A percentile compares a stretch with the other conserved stretches of the same genome.
phyloP scores from a whole-genome alignment of 1,139 yeast genomes.

The Pichia sp. region DNA sequence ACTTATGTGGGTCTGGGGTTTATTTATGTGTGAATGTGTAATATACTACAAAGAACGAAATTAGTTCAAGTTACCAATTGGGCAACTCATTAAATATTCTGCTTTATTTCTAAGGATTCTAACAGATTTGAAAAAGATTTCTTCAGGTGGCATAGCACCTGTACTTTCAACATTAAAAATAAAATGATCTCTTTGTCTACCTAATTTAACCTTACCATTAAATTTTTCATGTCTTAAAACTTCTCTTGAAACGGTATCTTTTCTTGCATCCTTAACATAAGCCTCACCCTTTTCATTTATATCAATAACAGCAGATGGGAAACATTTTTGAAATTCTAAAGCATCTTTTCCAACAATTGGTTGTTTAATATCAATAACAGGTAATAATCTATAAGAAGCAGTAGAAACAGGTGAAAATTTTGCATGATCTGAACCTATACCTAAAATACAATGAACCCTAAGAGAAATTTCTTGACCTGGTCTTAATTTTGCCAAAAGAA shows the following conservation, averaged over 20 bases:
- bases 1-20: no score
- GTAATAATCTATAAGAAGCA: constrained; percentile 92
- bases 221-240: constrained; percentile 91
- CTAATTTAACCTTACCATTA: constrained; percentile 80
- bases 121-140: constrained; percentile 85
- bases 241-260: constrained; percentile 94
- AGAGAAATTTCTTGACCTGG: constrained; percentile 96
- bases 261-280: constrained; percentile 77
- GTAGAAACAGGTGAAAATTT: constrained; percentile 96
- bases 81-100: constrained; percentile 70
- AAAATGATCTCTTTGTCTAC: constrained; percentile 87
- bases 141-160: constrained; percentile 96
- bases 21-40: no score
- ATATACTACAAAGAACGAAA: no score
- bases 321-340: constrained; percentile 73
- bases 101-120: constrained; percentile 83
- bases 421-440: constrained; percentile 93
- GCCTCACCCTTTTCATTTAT: constrained; percentile 68
- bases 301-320: constrained; percentile 89
- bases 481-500: constrained; percentile 82
- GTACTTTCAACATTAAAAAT: constrained; percentile 91
- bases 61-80: constrained; percentile 49
- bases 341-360: constrained; percentile 80
- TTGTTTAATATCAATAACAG: constrained; percentile 71
- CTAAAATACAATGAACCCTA: constrained; percentile 85